phyloP scores from a whole-genome alignment of 805 yeast genomes.

The Saccharomyces paradoxus region DNA sequence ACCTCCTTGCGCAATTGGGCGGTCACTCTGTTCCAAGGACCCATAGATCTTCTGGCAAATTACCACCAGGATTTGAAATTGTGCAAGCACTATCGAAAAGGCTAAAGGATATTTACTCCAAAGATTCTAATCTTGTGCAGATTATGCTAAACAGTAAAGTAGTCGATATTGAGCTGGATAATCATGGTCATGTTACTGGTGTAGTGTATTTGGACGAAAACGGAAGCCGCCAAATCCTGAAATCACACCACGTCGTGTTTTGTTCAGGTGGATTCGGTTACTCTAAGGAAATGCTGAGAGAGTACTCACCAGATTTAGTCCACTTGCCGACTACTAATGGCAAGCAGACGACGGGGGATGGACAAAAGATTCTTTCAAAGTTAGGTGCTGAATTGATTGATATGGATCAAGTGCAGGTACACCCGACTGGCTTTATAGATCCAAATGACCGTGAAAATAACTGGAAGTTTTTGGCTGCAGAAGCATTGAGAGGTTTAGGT shows the following conservation, averaged over 20 bases:
- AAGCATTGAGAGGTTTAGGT: slow-evolving; percentile 51
- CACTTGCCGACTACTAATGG: slow-evolving; percentile 51
- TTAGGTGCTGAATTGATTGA: slow-evolving; percentile 44
- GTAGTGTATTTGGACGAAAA: slow-evolving; percentile 33
- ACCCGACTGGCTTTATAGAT: slow-evolving; percentile 55
- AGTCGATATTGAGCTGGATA: slow-evolving; percentile 25
- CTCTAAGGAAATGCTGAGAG: slow-evolving; percentile 32
- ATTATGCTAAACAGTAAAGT: slow-evolving; percentile 36
- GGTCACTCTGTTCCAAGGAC: slow-evolving; percentile 79
- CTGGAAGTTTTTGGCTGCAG: slow-evolving; percentile 56
- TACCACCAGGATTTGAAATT: slow-evolving; percentile 56
- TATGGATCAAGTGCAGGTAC: slow-evolving; percentile 56
- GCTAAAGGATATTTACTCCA: slow-evolving; percentile 28
- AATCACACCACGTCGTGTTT: slow-evolving; percentile 35
- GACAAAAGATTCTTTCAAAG: slow-evolving; percentile 40
- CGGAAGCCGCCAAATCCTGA: slow-evolving; percentile 22
- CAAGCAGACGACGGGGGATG: slow-evolving; percentile 52
- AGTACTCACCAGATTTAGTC: slow-evolving; percentile 41
- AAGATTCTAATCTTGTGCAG: slow-evolving; percentile 25
- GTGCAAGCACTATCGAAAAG: slow-evolving; percentile 38
- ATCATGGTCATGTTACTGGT: slow-evolving; percentile 32
- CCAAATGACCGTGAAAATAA: slow-evolving; percentile 33
- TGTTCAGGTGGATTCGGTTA: slow-evolving; percentile 57
- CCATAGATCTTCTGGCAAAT: slow-evolving; percentile 57
- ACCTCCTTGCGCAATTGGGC: slow-evolving; percentile 67